Evolutionary conservation across 2,329 filamentous ascomycete species (phyloP), one percentile per base, ranked within the genome.

Genomic region (Mycogone perniciosa): DNA sequence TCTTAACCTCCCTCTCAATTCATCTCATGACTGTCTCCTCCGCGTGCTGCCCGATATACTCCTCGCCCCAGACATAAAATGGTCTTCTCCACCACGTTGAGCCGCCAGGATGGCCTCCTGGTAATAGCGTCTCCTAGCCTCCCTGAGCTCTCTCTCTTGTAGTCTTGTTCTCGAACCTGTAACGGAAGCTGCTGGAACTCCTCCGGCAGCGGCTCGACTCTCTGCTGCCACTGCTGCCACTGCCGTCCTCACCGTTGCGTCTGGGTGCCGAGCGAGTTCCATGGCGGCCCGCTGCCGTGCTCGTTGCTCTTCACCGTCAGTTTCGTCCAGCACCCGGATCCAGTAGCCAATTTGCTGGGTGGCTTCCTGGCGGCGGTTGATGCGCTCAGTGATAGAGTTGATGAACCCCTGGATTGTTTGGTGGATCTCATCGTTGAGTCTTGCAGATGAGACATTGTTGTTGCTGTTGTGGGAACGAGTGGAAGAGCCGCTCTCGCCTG

Each of bases 11-110:
- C 33, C 29, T 31, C 39, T 20, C 31, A 26, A 31, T 35, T 33
- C 30, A 33, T 38, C 26, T 46, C 43, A 45, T 31, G 41, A 31
- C 43, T 45, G 9, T 10, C 48, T 51, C 38, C 48, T 37, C 7
- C 48, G 35, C 27, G 41, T 20, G 10, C 31, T 41, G 11, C 11
- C 35, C 26, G 48, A 51, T n/a, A 46, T 31, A 27, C 43, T 51
- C 40, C 48, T 41, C 6, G 42, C 48, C 31, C 48, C 48, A 20
- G 48, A 51, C 43, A 51, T 51, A 37, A 51, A 42, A 3, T 40
- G 33, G 7, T 35, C 33, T 11, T 35, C 7, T 11, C 7, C 7
- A 35, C 33, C 7, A 35, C 7, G 11, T 11, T 35, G 33, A 7
- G 7, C 11, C 33, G 33, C 11, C 3, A 7, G 7, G 11, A 8